Base-by-base conservation (phyloP, 345 rosid genomes). In the Reutealis trisperma region DNA sequence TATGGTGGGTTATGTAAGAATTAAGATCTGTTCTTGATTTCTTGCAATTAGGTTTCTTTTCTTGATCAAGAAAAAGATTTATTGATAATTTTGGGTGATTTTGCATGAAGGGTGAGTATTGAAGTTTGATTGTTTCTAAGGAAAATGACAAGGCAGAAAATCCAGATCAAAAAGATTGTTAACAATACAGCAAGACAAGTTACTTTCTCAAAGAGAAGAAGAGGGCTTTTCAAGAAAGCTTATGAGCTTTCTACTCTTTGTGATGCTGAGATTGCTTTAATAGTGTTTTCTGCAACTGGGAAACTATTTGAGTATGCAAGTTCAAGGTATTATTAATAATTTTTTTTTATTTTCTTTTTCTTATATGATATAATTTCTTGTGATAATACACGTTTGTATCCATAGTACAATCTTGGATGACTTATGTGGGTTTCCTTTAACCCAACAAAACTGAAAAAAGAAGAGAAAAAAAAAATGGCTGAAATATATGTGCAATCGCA, bases 201-300 rank as follows among this genome's bases (percentile, higher is more conserved):
- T 7, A 86, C 87, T 5, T 86, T 84, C 72, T 86, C 87, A 4
- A 86, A 86, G 79, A 82, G 89, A 58, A 80, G 87, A 63, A 82
- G 79, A 63, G 87, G 89, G 37, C 80, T 86, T 64, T 84, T 84
- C 77, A 86, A 86, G 86, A 86, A 86, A 54, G 89, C 89, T 49
- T 59, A 78, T 51, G 89, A 86, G 68, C 87, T 86, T 42, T 77
- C 87, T 22, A 81, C 79, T 18, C 84, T 84, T 14, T 84, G 87
- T 45, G 89, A 86, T 78, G 89, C 82, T 54, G 84, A 86, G 68
- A 70, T 84, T 51, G 87, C 82, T 70, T 80, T 83, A 41, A 19
- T 79, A 0, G 86, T 83, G 42, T 80, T 84, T 55, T 83, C 87
- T n/a, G 72, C 81, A 14, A 71, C 87, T 32, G 87, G 86, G 61